A percentile compares a stretch with the other conserved stretches of the same genome.
Evolutionary conservation across 2,329 filamentous ascomycete species (phyloP).

Genomic region (Phialophora tarda): DNA sequence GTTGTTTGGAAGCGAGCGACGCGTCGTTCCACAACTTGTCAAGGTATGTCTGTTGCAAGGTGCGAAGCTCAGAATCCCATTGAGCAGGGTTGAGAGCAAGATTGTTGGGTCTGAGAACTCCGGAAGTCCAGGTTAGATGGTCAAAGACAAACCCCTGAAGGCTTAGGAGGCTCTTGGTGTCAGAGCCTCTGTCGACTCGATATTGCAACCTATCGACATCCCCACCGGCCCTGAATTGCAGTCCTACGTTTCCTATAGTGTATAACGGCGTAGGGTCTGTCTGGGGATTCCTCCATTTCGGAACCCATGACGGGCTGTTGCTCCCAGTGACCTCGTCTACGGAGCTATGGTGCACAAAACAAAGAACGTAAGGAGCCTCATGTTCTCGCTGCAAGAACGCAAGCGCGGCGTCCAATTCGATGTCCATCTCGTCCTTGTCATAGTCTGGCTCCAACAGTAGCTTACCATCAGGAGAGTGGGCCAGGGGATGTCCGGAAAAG

Average conservation of each 20-base stretch:
- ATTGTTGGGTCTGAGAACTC: neutral
- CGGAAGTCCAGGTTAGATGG: conserved; percentile 5
- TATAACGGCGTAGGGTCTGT: neutral
- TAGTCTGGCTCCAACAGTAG: conserved; percentile 11
- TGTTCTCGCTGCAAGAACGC: conserved; percentile 1
- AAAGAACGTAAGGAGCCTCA: neutral
- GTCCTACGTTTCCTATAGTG: neutral
- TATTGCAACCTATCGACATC: neutral
- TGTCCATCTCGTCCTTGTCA: neutral
- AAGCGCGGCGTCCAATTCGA: neutral
- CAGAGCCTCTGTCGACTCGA: neutral
- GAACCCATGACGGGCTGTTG: conserved; percentile 2
- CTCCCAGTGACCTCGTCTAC: conserved; percentile 8
- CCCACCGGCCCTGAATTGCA: conserved; percentile 4
- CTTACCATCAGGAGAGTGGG: conserved; percentile 4
- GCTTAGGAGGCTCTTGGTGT: neutral
- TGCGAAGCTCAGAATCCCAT: conserved; percentile 2
- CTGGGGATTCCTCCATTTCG: conserved; percentile 7
- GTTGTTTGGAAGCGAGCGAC: neutral
- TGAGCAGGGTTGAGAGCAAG: neutral
- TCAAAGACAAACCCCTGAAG: neutral
- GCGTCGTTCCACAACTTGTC: conserved; percentile 5
- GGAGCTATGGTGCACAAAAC: conserved; percentile 10
- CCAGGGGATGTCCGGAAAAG: conserved; percentile 7
- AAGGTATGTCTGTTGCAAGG: neutral